Base-by-base conservation (phyloP, 108 stramenopile genomes). In the Cylindrotheca fusiformis region DNA sequence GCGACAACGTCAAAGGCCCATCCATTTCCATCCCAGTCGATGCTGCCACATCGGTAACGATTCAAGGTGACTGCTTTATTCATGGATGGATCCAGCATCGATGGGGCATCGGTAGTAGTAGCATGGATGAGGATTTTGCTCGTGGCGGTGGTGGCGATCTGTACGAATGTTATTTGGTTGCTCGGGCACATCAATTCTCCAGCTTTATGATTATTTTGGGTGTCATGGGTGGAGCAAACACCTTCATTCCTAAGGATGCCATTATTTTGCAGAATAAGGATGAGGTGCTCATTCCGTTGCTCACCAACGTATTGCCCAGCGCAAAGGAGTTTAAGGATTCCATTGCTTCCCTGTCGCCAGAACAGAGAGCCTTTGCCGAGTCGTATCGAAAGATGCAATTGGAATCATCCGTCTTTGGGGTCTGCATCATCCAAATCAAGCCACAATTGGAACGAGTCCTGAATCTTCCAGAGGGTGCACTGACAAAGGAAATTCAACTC, bases 301-400 rank as follows among this genome's bases (percentile, higher is more conserved):
- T 91, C 5, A 32, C 89, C n/a, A 77, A 87, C 23, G 81, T 75
- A 21, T 50, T 96, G 48, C 95, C 95, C 21, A 84, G 80, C 1
- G 87, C 95, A 1, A 86, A 91, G 68, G 87, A 86, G 47, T 96
- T 96, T 77, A 78, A 82, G 44, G 95, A 95, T 74, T 84, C 91
- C 28, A 82, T 95, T 29, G 53, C 67, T 60, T 85, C 83, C 8
- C 70, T 95, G 10, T 91, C 90, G 30, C 90, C 91, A 17, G 91
- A 95, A 58, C 95, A 95, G 55, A 84, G 82, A 51, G 68, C 52
- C 14, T 95, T 95, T 69, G 90, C 88, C 21, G 47, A 75, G 36
- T 72, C 95, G 2, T 91, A 75, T 58, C 82, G 95, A 30, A 58
- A 32, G 4, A 91, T 93, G 95, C 91, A 95, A 63, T 75, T 95